A percentile compares a stretch with the other conserved stretches of the same genome.
These are phyloP conservation scores for Claviceps sp. DNA, from an alignment of 2,329 filamentous ascomycete genomes.

Conservation along the genomic window DNA sequence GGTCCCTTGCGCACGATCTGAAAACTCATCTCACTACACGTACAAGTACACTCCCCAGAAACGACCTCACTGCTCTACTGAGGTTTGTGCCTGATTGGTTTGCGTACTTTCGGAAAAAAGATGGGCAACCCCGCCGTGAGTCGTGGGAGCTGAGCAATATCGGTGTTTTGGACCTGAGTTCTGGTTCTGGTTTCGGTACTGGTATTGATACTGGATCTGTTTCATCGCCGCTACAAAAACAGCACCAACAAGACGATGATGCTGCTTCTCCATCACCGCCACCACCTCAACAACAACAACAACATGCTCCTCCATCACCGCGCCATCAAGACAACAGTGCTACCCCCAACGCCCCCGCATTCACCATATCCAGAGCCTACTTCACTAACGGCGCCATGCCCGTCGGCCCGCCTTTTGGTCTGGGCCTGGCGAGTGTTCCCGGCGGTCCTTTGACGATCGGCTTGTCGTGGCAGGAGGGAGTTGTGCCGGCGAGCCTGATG, in stretches of 20 bases:
- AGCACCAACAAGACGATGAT: conserved; percentile 4
- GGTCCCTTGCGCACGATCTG: conserved; percentile 25
- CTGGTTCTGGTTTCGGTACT: no score
- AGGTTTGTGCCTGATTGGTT: conserved; percentile 30
- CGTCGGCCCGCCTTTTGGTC: conserved; percentile 26
- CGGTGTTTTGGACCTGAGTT: conserved; percentile 21
- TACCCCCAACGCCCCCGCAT: conserved; percentile 6
- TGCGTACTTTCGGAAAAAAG: conserved; percentile 24
- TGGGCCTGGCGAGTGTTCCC: conserved; percentile 34
- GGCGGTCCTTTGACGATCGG: conserved; percentile 27
- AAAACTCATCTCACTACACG: conserved; percentile 22
- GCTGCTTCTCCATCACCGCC: no score
- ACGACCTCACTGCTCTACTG: conserved; percentile 31
- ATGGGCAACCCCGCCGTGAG: conserved; percentile 27
- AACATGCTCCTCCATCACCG: background rate
- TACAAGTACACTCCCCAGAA: conserved; percentile 20
- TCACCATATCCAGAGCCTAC: conserved; percentile 29
- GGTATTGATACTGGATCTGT: no score
- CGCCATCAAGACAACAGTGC: background rate
- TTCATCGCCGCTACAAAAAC: no score
- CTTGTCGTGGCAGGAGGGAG: conserved; percentile 34
- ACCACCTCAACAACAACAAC: no score
- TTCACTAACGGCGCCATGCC: conserved; percentile 37
- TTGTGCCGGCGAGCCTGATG: conserved; percentile 25
- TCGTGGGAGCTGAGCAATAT: conserved; percentile 43